Base-by-base conservation (phyloP, 2,329 filamentous ascomycete genomes). In the Stromatinia cepivora region DNA sequence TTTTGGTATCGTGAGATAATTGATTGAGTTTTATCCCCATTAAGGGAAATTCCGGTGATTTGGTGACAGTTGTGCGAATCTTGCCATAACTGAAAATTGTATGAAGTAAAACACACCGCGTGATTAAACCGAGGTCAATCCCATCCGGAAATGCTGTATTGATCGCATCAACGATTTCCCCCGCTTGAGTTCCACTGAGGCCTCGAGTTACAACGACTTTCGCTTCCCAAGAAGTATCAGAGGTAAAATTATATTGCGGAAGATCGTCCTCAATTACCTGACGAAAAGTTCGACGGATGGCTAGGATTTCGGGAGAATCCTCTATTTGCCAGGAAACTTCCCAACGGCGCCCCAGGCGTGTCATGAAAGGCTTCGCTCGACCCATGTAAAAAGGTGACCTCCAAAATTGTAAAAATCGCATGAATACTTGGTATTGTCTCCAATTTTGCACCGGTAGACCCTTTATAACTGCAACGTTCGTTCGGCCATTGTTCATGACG, bases 391-490 rank as follows among this genome's bases (percentile, higher is more conserved):
- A 61, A 22, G 53, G 46, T 31, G 39, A 20, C 28, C n/a, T 53
- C 36, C 34, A 64, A 25, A 45, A 25, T 34, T n/a, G 61, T 2
- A 64, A 28, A 31, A 64, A 36, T 22, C 58, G 58, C 36, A 69
- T 53, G 28, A 69, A 45, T 0, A 45, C 3, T 56, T 69, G 66
- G 59, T 69, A 69, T 36, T 52, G 61, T 39, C 58, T 54, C 66
- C 66, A 69, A 63, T 69, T 13, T 45, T 53, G 48, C n/a, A 45
- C 66, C 45, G 66, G 66, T 13, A 69, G 34, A 9, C 48, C 48
- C 39, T 54, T 64, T n/a, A 64, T 25, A 17, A 69, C 11, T 46
- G 58, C 10, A 45, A 69, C 34, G 6, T 69, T 69, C 17, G 17
- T 31, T 20, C 58, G 58, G n/a, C 58, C 36, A 39, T 54, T 36